Base-by-base conservation (phyloP, 352 stramenopile genomes). In the Phytophthora chlamydospora region DNA sequence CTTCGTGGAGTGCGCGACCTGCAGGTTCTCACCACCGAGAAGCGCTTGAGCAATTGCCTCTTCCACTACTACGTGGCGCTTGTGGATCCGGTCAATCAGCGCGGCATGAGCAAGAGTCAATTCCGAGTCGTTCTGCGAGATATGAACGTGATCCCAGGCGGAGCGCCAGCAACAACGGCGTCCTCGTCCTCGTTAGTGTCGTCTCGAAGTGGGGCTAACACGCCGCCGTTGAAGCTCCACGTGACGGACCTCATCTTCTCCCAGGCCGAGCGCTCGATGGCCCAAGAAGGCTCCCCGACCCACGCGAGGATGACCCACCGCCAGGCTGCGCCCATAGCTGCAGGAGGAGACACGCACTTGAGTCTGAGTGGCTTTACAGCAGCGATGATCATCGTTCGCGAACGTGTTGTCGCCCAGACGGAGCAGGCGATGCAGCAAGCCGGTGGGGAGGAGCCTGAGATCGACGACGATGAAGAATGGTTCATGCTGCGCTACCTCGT, bases 61-160 rank as follows among this genome's bases (percentile, higher is more conserved):
- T 89, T 81, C 36, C 75, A 89, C 52, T 89, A 86, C 69, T 89
- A 88, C 56, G 64, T 86, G 29, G 75, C 77, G 10, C 62, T 86
- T 0, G 63, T 80, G 6, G 80, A 89, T 51, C 80, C 80, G 2
- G 49, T 86, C 6, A 45, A 75, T 27, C 65, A 62, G n/a, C 60
- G 61, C 10, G 75, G 75, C 0, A 71, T 89, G 48, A 89, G 77
- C 56, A 89, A 89, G 50, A 78, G 75, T 31, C 80, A 88, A 75
- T 89, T 89, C 46, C 80, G 80, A 13, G 68, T 69, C 11, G 61
- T 89, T 12, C 33, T 89, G 19, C 71, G 78, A 9, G 80, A 89
- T 48, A 80, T 80, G 32, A 68, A 58, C 21, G 63, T 87, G 27
- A 69, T 83, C 32, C 66, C 71, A 32, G 61, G 61, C 6, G 61